Percentiles rank a stretch among this genome's conserved stretches.
Conservation (phyloP, 495 filamentous ascomycete species). For the Annulohypoxylon stygium region DNA sequence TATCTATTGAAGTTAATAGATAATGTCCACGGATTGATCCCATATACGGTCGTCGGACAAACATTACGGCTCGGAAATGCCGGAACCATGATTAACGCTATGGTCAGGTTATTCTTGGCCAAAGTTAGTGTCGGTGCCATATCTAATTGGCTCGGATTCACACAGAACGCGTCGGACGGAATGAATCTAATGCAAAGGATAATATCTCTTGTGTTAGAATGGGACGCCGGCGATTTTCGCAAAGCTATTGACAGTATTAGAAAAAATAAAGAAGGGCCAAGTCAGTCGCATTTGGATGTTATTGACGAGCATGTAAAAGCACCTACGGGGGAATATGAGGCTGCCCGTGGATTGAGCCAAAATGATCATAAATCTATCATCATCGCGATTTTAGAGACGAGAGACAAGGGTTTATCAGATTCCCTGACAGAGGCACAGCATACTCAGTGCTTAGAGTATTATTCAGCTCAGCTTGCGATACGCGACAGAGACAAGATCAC, state of each 20-base stretch:
- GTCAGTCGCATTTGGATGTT: slow-evolving; percentile 61
- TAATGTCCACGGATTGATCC: slow-evolving; percentile 69
- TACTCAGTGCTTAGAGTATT: slow-evolving; percentile 68
- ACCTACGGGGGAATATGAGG: slow-evolving; percentile 63
- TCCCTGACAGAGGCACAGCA: slow-evolving; percentile 65
- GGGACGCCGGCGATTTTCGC: slow-evolving; percentile 70
- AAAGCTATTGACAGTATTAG: slow-evolving; percentile 67
- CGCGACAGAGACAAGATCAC: slow-evolving; percentile 72
- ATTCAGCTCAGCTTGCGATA: slow-evolving; percentile 67
- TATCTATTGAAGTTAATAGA: slow-evolving; percentile 70
- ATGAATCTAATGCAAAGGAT: slow-evolving; percentile 79
- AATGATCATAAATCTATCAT: slow-evolving; percentile 61
- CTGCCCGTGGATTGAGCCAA: slow-evolving; percentile 56
- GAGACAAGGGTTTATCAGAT: slow-evolving; percentile 42
- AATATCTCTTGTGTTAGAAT: slow-evolving; percentile 70
- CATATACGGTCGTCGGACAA: slow-evolving; percentile 71
- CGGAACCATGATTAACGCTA: slow-evolving; percentile 75
- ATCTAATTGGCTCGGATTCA: slow-evolving; percentile 76
- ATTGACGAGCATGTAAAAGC: slow-evolving; percentile 64
- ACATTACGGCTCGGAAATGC: slow-evolving; percentile 75
- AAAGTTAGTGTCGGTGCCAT: slow-evolving; percentile 72
- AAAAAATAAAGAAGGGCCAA: slow-evolving; percentile 60
- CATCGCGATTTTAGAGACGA: slow-evolving; percentile 60
- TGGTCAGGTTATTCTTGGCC: slow-evolving; percentile 71
- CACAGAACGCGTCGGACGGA: slow-evolving; percentile 70